Base-by-base conservation (phyloP, 2,329 filamentous ascomycete species). In the Nigrograna mackinnonii region DNA sequence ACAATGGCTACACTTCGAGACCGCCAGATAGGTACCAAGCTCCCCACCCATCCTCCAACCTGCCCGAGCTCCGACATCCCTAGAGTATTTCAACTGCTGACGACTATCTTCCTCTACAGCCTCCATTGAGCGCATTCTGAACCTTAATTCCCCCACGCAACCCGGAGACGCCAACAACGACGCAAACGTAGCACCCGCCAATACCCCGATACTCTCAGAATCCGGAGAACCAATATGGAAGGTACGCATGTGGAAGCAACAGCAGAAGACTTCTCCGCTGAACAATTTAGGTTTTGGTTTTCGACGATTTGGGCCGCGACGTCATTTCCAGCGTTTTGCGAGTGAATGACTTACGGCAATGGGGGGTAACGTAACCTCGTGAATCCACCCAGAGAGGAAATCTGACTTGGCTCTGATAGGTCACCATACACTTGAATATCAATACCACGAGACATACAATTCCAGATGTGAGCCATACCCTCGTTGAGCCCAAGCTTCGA, bases 151-250 rank as follows among this genome's bases (percentile, higher is more conserved):
- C 62, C 79, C 82, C 26, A 68, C 72, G 48, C 69, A 78, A 46
- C 57, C 70, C 39, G 59, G 79, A 44, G 79, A 79, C 54, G 77
- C 82, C 43, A 74, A 79, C 37, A 80, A 88, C 46, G 87, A 91
- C 44, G 67, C 78, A 28, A 74, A 80, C 34, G 62, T 70, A 60
- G 85, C 84, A 37, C 70, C 86, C 7, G 74, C 86, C 41, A 80
- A 85, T 26, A 85, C 85, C n/a, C 86, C 89, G 13, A 87, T 96
- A 39, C 75, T 96, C 48, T 91, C 91, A 55, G 80, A 89, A 35
- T 86, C 95, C 57, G 91, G 91, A 50, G 89, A 95, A 60, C 91
- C 92, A 1, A 91, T 96, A 73, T 97, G 92, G 92, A 97, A 97
- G 70, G 46, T 50, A 22, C 18, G 19, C n/a, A 20, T 6, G 24